phyloP scores from a whole-genome alignment of 805 yeast species.

The Nakazawaea sp. region DNA sequence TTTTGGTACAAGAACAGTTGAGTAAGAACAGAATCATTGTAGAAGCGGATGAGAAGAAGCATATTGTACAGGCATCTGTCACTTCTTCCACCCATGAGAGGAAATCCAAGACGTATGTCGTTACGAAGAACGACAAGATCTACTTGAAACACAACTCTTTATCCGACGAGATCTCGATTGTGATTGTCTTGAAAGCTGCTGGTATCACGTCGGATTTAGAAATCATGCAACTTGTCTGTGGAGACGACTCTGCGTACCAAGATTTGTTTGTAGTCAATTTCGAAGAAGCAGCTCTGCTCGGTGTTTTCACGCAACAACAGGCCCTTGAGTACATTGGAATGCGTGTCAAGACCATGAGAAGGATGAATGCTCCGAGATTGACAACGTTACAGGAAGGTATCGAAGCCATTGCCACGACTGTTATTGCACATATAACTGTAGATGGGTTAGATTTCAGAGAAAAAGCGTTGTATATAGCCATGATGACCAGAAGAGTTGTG shows the following conservation, averaged over 20 bases:
- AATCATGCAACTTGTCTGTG: slow-evolving; percentile 90
- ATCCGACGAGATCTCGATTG: slow-evolving; percentile 93
- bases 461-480: slow-evolving; percentile 89
- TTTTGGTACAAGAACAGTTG: slow-evolving; percentile 92
- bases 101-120: slow-evolving; percentile 93
- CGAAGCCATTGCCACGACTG: slow-evolving; percentile 93
- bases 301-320: slow-evolving; percentile 86
- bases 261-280: slow-evolving; percentile 89
- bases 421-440: slow-evolving; percentile 91
- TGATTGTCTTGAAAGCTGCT: slow-evolving; percentile 87
- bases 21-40: slow-evolving; percentile 96
- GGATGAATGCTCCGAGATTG: slow-evolving; percentile 76
- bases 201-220: slow-evolving; percentile 91
- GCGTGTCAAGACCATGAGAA: slow-evolving; percentile 87
- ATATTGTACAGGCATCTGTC: slow-evolving; percentile 93
- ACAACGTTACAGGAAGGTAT: slow-evolving; percentile 87
- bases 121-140: slow-evolving; percentile 83
- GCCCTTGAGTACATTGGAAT: slow-evolving; percentile 89
- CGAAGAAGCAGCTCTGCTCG: slow-evolving; percentile 85
- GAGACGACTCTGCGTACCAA: slow-evolving; percentile 80
- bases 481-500: slow-evolving; percentile 93
- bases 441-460: slow-evolving; percentile 80
- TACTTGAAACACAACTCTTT: slow-evolving; percentile 94
- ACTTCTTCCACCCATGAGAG: slow-evolving; percentile 98
- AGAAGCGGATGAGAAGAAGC: slow-evolving; percentile 93